Evolutionary conservation across 306 rosid species (phyloP).

Genomic region (Vigna trinervia): DNA sequence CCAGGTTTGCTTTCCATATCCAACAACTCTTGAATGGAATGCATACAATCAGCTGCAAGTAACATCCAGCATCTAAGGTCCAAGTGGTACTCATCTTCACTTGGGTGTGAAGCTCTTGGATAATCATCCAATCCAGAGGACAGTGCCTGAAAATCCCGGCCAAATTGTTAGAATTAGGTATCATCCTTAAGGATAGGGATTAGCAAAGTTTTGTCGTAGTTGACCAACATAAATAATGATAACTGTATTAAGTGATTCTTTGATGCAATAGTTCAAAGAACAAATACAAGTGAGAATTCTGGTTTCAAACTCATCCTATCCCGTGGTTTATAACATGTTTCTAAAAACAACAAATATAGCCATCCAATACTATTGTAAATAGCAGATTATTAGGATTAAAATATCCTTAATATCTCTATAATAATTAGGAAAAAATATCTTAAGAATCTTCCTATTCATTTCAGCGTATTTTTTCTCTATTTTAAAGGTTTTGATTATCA

Average conservation of each 20-base stretch:
- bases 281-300: slow-evolving; percentile 29
- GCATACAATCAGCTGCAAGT: slow-evolving; percentile 93
- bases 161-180: slow-evolving; percentile 35
- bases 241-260: slow-evolving; percentile 7
- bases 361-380: slow-evolving; percentile 7
- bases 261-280: slow-evolving; percentile 33
- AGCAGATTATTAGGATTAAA: no score
- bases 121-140: slow-evolving; percentile 96
- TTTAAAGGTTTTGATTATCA: no score
- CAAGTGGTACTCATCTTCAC: slow-evolving; percentile 82
- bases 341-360: slow-evolving; percentile 9
- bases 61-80: slow-evolving; percentile 99
- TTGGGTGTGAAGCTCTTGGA: slow-evolving; percentile 97
- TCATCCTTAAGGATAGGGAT: slow-evolving; percentile 31
- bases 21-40: slow-evolving; percentile 67
- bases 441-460: no score
- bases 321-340: slow-evolving; percentile 21
- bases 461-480: no score
- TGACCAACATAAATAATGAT: slow-evolving; percentile 34
- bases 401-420: no score
- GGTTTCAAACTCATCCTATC: slow-evolving; percentile 30
- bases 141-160: slow-evolving; percentile 69
- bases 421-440: no score
- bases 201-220: slow-evolving; percentile 18
- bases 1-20: slow-evolving; percentile 56